Conservation (phyloP, 495 filamentous ascomycete genomes). For the Immersiella caudata region DNA sequence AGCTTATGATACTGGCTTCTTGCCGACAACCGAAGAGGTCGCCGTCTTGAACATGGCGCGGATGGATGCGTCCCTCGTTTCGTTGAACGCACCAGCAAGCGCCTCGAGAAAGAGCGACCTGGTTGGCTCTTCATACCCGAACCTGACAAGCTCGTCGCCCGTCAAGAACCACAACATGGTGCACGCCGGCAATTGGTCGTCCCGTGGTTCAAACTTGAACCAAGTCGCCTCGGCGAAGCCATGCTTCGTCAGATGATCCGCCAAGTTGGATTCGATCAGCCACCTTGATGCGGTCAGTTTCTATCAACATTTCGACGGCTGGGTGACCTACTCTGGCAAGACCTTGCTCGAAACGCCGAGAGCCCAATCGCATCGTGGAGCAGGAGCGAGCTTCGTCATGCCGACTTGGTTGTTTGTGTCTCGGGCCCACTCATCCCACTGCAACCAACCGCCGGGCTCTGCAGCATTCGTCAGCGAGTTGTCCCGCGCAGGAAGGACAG, state of each 20-base stretch:
- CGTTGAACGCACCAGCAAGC: neutral
- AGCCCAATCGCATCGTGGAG: slow-evolving; percentile 13
- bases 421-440: slow-evolving; percentile 21
- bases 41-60: neutral
- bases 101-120: neutral
- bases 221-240: slow-evolving; percentile 11
- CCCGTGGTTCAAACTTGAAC: slow-evolving; percentile 2
- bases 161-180: slow-evolving; percentile 21
- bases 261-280: slow-evolving; percentile 7
- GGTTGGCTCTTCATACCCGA: neutral
- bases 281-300: slow-evolving; percentile 7
- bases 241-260: slow-evolving; percentile 7
- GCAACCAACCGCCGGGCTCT: slow-evolving; percentile 23
- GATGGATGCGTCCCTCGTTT: neutral
- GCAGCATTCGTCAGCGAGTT: neutral
- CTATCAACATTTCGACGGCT: neutral
- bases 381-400: slow-evolving; percentile 2
- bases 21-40: neutral
- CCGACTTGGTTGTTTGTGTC: slow-evolving; percentile 11
- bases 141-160: slow-evolving; percentile 2
- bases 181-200: slow-evolving; percentile 5
- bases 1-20: neutral
- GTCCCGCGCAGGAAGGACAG: neutral
- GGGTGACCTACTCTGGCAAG: slow-evolving; percentile 12
- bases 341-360: slow-evolving; percentile 17